Percentiles rank a stretch among this genome's conserved stretches.
Conservation (phyloP, 2,329 filamentous ascomycete species). For the Zelopaecilomyces penicillatus region DNA sequence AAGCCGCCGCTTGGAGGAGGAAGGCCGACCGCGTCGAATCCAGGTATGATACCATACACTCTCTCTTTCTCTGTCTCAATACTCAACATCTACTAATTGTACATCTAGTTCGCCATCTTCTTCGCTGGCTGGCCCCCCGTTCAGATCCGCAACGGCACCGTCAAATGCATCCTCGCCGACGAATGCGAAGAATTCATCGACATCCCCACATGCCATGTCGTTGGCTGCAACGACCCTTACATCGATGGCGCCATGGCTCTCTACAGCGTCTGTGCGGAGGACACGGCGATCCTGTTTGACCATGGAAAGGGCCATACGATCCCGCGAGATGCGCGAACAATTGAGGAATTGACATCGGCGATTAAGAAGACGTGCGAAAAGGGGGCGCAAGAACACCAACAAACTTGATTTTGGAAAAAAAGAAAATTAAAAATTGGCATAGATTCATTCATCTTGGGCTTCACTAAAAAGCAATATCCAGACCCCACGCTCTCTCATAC, state of each 20-base stretch:
- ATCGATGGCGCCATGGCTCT: conserved; percentile 52
- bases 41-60: conserved; percentile 21
- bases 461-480: no score
- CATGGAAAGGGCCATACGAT: conserved; percentile 58
- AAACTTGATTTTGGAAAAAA: not conserved
- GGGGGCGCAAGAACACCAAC: not conserved
- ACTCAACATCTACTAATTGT: conserved; percentile 19
- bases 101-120: conserved; percentile 36
- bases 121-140: conserved; percentile 48
- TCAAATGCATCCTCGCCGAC: conserved; percentile 39
- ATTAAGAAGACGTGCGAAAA: conserved; percentile 2
- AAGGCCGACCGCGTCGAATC: conserved; percentile 25
- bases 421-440: no score
- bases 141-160: conserved; percentile 27
- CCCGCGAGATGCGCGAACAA: conserved; percentile 42
- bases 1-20: conserved; percentile 25
- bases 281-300: conserved; percentile 53
- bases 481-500: no score
- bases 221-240: conserved; percentile 51
- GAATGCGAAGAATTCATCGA: conserved; percentile 41
- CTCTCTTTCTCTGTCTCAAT: conserved; percentile 18
- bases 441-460: no score
- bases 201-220: conserved; percentile 44
- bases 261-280: conserved; percentile 53
- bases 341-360: conserved; percentile 32